These are phyloP conservation scores for Ceratonia siliqua DNA, from an alignment of 306 rosid genomes.

Conservation along the genomic window DNA sequence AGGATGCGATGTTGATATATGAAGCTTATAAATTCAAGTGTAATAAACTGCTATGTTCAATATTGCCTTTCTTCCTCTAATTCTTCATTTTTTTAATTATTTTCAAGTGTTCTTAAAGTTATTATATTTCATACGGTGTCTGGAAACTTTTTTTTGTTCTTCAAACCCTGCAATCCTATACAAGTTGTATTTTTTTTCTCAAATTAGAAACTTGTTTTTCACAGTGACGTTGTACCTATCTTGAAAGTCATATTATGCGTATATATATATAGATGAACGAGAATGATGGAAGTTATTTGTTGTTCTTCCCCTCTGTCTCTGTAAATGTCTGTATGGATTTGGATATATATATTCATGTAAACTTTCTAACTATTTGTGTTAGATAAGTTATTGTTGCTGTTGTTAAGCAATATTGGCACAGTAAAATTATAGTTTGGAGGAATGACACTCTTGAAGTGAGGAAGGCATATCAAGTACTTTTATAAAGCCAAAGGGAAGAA, in stretches of 20 bases:
- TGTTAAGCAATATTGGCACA: background rate
- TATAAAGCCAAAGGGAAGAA: no score
- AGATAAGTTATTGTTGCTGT: background rate
- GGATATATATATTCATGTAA: background rate
- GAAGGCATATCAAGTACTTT: no score
- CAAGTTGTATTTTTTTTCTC: background rate
- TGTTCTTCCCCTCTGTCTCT: background rate
- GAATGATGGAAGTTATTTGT: background rate
- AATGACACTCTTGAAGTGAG: no score
- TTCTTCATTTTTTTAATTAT: background rate
- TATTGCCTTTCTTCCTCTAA: background rate
- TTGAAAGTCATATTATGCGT: background rate
- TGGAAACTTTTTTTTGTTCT: no score
- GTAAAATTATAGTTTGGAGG: no score
- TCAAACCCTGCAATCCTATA: background rate
- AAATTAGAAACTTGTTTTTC: background rate
- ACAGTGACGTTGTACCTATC: background rate
- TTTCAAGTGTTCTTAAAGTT: no score
- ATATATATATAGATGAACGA: background rate
- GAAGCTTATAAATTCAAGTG: conserved; percentile 8
- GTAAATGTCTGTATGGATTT: background rate
- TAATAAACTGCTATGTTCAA: conserved; percentile 7
- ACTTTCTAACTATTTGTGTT: background rate
- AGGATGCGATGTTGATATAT: conserved; percentile 62
- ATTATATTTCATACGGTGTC: no score